These are phyloP conservation scores for Colletotrichum tropicale DNA, from an alignment of 2,329 filamentous ascomycete species.

Conservation along the genomic window DNA sequence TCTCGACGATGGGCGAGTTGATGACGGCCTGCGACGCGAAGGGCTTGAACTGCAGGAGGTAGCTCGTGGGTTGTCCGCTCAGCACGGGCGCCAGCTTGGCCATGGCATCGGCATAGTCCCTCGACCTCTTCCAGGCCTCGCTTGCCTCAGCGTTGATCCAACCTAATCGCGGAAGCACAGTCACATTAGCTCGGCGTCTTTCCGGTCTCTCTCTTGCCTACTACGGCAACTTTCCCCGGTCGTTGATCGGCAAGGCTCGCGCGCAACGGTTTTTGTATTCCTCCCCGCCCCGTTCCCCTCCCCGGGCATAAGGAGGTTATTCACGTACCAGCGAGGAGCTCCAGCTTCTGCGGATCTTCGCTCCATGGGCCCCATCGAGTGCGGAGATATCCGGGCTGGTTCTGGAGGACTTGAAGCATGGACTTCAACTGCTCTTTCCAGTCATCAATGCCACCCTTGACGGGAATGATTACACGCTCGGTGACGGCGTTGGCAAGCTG, in stretches of 20 bases:
- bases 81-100: conserved; percentile 22
- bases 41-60: conserved; percentile 29
- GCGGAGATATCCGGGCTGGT: conserved; percentile 29
- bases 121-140: conserved; percentile 22
- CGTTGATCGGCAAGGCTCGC: not conserved
- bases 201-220: not conserved
- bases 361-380: conserved; percentile 31
- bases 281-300: not conserved
- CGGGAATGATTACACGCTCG: conserved; percentile 25
- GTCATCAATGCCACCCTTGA: conserved; percentile 26
- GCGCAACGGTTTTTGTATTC: not conserved
- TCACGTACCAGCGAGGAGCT: conserved; percentile 28
- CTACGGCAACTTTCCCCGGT: not conserved
- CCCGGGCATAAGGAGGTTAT: not conserved
- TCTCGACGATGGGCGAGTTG: conserved; percentile 33
- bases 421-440: conserved; percentile 31
- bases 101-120: conserved; percentile 22
- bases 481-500: conserved; percentile 21
- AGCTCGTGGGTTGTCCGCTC: conserved; percentile 23
- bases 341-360: conserved; percentile 29
- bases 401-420: conserved; percentile 29
- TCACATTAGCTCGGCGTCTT: not conserved
- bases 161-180: conserved; percentile 11
- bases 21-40: conserved; percentile 30
- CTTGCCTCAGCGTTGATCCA: conserved; percentile 26